Conservation (phyloP, 179 eudicot genomes). For the Beta macrorhiza region DNA sequence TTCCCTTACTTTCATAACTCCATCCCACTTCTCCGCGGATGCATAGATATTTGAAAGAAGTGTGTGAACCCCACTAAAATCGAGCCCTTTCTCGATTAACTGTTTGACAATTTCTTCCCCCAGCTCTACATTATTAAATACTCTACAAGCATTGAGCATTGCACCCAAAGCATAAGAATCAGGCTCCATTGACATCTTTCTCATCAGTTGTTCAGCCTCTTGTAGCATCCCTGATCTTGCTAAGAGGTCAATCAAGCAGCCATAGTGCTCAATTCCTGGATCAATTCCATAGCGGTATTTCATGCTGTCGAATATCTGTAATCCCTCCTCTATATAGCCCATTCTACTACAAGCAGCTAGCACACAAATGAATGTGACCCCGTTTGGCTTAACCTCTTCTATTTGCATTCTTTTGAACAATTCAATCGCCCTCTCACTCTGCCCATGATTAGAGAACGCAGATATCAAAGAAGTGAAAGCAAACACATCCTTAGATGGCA, state of each 20-base stretch:
- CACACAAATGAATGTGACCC: constrained; percentile 61
- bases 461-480: constrained; percentile 66
- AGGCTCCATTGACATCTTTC: constrained; percentile 53
- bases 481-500: constrained; percentile 53
- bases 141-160: constrained; percentile 66
- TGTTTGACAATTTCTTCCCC: constrained; percentile 49
- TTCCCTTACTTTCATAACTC: constrained; percentile 55
- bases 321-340: constrained; percentile 70
- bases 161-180: constrained; percentile 68
- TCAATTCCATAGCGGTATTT: constrained; percentile 42
- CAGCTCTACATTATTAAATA: constrained; percentile 48
- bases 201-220: constrained; percentile 55
- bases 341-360: constrained; percentile 60
- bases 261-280: constrained; percentile 66
- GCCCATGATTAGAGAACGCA: constrained; percentile 69
- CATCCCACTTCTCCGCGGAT: constrained; percentile 57
- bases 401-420: constrained; percentile 53
- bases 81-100: constrained; percentile 41
- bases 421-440: constrained; percentile 46
- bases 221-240: constrained; percentile 66
- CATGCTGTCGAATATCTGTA: constrained; percentile 58
- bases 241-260: constrained; percentile 81
- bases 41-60: constrained; percentile 86
- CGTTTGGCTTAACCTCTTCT: constrained; percentile 58
- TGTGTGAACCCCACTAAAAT: constrained; percentile 56